A percentile compares a stretch with the other conserved stretches of the same genome.
These are phyloP conservation scores for Fusarium bulbicola DNA, from an alignment of 2,329 filamentous ascomycete species.

Conservation along the genomic window DNA sequence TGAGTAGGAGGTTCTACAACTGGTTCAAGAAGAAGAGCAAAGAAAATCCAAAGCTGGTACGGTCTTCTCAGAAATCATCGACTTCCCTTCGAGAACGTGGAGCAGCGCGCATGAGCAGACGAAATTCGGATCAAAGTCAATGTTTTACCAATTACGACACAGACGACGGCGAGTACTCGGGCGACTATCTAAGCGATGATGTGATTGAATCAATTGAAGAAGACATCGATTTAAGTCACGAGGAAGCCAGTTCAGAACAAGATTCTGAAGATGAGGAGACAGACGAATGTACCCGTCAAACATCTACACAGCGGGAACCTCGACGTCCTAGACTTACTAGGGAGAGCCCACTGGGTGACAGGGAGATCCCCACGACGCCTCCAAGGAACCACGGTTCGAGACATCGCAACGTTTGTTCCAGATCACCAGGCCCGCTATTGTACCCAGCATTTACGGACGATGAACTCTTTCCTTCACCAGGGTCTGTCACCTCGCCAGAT, in stretches of 20 bases:
- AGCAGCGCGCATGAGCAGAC: background rate
- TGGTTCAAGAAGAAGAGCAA: background rate
- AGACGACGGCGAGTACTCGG: background rate
- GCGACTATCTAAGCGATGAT: background rate
- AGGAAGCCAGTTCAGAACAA: background rate
- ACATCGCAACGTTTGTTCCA: background rate
- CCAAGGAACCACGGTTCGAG: background rate
- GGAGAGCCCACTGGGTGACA: background rate
- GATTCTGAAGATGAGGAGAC: background rate
- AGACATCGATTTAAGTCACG: background rate
- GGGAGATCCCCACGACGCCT: background rate
- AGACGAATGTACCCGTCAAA: background rate
- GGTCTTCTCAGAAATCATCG: background rate
- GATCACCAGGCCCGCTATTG: background rate
- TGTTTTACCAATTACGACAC: background rate
- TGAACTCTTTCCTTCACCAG: background rate
- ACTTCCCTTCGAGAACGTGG: background rate
- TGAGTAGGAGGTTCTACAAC: background rate
- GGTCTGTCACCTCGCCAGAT: slow-evolving; percentile 9
- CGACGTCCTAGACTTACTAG: slow-evolving; percentile 1
- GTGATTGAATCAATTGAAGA: background rate
- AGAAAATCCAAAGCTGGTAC: background rate
- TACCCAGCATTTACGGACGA: background rate
- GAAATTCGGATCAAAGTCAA: background rate
- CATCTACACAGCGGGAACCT: background rate